phyloP scores from a whole-genome alignment of 2,329 filamentous ascomycete genomes.

The Fusarium sp. region DNA sequence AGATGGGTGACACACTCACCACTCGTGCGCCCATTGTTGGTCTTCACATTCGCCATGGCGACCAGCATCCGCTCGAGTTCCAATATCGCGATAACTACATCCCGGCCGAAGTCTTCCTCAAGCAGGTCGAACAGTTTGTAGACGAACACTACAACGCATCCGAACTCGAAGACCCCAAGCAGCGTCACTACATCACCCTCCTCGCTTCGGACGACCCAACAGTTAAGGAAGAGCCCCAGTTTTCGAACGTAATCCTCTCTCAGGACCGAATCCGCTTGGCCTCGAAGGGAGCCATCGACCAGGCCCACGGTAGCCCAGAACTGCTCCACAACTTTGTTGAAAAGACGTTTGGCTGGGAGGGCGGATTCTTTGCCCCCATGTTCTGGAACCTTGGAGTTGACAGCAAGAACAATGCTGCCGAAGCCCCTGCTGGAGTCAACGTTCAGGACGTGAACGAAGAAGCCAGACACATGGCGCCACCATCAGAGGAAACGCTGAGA shows the following conservation, averaged over 20 bases:
- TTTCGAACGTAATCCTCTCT: conserved; percentile 65
- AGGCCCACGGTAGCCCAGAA: conserved; percentile 53
- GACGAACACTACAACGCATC: conserved; percentile 57
- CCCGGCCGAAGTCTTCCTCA: conserved; percentile 72
- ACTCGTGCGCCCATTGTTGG: conserved; percentile 60
- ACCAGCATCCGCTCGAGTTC: conserved; percentile 77
- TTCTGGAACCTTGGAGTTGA: conserved; percentile 77
- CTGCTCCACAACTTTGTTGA: conserved; percentile 73
- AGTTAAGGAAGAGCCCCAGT: conserved; percentile 71
- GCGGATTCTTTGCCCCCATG: conserved; percentile 81
- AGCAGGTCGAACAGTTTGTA: conserved; percentile 64
- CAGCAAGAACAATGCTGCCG: conserved; percentile 52
- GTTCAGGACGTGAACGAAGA: conserved; percentile 40
- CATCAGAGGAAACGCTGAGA: conserved; percentile 64
- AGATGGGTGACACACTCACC: conserved; percentile 52
- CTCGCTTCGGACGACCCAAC: conserved; percentile 83
- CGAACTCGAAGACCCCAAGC: conserved; percentile 48
- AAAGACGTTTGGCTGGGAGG: conserved; percentile 84
- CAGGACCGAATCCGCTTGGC: conserved; percentile 81
- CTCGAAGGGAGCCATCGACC: conserved; percentile 61
- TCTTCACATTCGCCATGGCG: conserved; percentile 81
- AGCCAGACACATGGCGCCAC: conserved; percentile 42
- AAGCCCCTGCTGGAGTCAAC: conserved; percentile 44
- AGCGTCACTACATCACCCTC: conserved; percentile 60
- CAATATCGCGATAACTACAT: conserved; percentile 82